These are phyloP conservation scores for Xenoacremonium recifei DNA, from an alignment of 2,329 filamentous ascomycete species.

Conservation along the genomic window DNA sequence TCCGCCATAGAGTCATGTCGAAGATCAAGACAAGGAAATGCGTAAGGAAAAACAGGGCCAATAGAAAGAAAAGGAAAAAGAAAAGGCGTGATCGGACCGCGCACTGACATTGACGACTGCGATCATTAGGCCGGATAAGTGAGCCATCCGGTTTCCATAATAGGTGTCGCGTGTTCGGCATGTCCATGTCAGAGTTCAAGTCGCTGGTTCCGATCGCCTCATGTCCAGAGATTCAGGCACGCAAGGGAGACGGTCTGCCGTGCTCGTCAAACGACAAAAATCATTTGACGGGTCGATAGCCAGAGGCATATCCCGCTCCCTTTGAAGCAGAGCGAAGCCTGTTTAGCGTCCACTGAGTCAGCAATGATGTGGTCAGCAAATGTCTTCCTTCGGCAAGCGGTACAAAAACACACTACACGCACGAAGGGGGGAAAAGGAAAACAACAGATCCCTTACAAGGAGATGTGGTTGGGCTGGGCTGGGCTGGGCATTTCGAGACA, in stretches of 20 bases:
- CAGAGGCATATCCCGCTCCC: conserved; percentile 53
- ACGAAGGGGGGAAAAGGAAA: conserved; percentile 78
- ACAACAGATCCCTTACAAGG: conserved; percentile 82
- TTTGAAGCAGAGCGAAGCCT: conserved; percentile 83
- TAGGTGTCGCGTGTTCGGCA: conserved; percentile 21
- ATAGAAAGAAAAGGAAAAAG: conserved; percentile 39
- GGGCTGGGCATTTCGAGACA: conserved; percentile 53
- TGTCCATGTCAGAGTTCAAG: conserved; percentile 26
- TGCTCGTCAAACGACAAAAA: too few relatives aligned
- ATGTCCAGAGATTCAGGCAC: conserved; percentile 13
- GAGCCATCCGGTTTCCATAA: conserved; percentile 13
- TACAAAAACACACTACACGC: conserved; percentile 73
- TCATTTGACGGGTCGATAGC: conserved; percentile 36
- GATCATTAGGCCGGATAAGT: conserved; percentile 22
- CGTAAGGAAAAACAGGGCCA: conserved; percentile 40
- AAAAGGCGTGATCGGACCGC: conserved; percentile 25
- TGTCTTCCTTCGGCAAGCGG: conserved; percentile 72
- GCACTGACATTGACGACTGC: conserved; percentile 25
- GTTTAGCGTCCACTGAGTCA: conserved; percentile 83
- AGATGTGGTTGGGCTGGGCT: conserved; percentile 47
- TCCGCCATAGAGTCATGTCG: conserved; percentile 32
- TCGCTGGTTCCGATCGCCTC: conserved; percentile 25
- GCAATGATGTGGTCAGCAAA: conserved; percentile 70
- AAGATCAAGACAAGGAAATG: conserved; percentile 44
- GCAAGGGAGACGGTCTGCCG: conserved; percentile 15